These are phyloP conservation scores for Candida palmyrensis DNA, from an alignment of 805 yeast genomes.

Conservation along the genomic window DNA sequence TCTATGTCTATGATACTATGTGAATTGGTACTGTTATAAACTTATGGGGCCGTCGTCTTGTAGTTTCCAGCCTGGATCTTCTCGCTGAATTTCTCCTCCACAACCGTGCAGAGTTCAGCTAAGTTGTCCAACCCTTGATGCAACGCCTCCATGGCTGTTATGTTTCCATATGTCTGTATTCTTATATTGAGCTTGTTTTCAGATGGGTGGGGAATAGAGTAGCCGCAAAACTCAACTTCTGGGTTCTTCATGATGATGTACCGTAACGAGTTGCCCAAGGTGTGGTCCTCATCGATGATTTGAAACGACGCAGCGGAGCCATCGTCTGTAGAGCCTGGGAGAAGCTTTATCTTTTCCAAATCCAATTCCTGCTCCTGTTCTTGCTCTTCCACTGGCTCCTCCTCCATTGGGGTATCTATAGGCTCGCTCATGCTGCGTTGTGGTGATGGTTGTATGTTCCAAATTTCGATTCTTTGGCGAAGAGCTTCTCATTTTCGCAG, in stretches of 20 bases:
- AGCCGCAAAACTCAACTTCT: constrained; percentile 96
- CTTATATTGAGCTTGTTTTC: constrained; percentile 85
- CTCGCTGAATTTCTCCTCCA: constrained; percentile 74
- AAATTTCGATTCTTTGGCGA: too few relatives aligned
- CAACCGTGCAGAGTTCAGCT: constrained; percentile 72
- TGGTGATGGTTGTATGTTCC: too few relatives aligned
- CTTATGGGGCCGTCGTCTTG: constrained; percentile 44
- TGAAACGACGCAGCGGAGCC: constrained; percentile 95
- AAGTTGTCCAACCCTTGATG: constrained; percentile 88
- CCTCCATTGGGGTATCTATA: constrained; percentile 12
- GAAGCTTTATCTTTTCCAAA: constrained; percentile 54
- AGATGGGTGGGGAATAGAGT: constrained; percentile 97
- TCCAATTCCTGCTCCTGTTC: constrained; percentile 42
- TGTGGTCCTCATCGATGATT: constrained; percentile 90
- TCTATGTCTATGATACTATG: neutral
- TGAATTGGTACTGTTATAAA: neutral
- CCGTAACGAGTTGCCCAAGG: constrained; percentile 89
- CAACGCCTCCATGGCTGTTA: constrained; percentile 88
- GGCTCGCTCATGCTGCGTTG: constrained; percentile 1
- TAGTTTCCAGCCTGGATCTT: constrained; percentile 56
- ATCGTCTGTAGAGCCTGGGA: constrained; percentile 88
- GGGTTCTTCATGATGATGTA: constrained; percentile 96
- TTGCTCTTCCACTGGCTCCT: constrained; percentile 17
- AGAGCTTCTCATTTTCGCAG: too few relatives aligned
- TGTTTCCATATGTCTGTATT: constrained; percentile 85